Base-by-base conservation (phyloP, 495 filamentous ascomycete genomes). In the Aspergillus homomorphus region DNA sequence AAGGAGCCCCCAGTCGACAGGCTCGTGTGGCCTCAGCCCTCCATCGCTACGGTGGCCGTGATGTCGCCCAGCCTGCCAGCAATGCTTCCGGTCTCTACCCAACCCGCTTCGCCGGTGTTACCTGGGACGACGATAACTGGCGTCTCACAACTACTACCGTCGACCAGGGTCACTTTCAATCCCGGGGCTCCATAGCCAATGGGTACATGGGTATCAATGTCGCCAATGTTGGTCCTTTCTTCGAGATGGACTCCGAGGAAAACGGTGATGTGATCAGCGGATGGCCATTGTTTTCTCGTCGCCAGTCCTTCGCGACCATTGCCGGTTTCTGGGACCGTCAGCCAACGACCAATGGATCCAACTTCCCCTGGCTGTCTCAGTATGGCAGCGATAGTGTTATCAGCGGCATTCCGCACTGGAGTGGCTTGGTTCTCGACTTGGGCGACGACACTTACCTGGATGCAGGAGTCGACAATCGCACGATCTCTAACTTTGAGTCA, bases 341-440 rank as follows among this genome's bases (percentile, higher is more conserved):
- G 67, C 76, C 76, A 1, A 80, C 73, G 33, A 85, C 80, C 0
- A 87, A 84, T 41, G 78, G 80, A 3, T 84, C 82, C 8, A 92
- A 92, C 65, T 91, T 87, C 62, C 75, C 75, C 4, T 91, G 89
- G 88, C 72, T 91, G 26, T 75, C 82, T 54, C 82, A 89, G 61
- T 87, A 89, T 66, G 89, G 88, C 16, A 80, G 80, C 23, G 89
- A 92, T 65, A 87, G 82, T 57, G 84, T 87, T 20, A 90, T 91
- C 62, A 84, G 82, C 45, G 89, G 89, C 42, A 77, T 92, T 28
- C 89, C 89, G 1, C 87, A 89, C 61, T 90, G 84, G 84, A 71
- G 73, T 42, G 85, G 84, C 10, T 67, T 89, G 26, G 68, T 86
- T 22, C 68, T 89, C 19, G 80, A 86, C 51, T 73, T 87, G 28